phyloP scores from a whole-genome alignment of 768 basidiomycete genomes.

The Pisolithus marmoratus region DNA sequence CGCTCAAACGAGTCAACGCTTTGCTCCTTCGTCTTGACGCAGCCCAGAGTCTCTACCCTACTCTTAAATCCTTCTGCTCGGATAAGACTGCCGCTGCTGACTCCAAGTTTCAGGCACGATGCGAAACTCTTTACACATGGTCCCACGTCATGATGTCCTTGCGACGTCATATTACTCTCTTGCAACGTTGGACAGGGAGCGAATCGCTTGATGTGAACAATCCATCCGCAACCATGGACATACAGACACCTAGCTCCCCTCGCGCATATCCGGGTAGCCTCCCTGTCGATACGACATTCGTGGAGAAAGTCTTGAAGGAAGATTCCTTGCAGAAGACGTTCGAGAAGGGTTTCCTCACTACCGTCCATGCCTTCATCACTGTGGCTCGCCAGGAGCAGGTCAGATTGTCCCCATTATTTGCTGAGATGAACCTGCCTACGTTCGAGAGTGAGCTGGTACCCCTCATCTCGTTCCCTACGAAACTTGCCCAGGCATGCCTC shows the following conservation, averaged over 20 bases:
- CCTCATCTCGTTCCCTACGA: slow-evolving; percentile 94
- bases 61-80: slow-evolving; percentile 67
- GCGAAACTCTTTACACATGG: slow-evolving; percentile 91
- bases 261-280: slow-evolving; percentile 27
- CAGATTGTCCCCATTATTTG: slow-evolving; percentile 67
- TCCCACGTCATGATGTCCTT: slow-evolving; percentile 81
- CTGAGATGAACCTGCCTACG: slow-evolving; percentile 85
- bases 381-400: slow-evolving; percentile 85
- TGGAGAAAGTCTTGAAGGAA: slow-evolving; percentile 91
- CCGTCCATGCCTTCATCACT: slow-evolving; percentile 81
- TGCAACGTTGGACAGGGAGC: slow-evolving; percentile 92
- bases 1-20: slow-evolving; percentile 56
- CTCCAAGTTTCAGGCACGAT: slow-evolving; percentile 66
- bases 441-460: slow-evolving; percentile 87
- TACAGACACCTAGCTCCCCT: slow-evolving; percentile 33
- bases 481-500: slow-evolving; percentile 86
- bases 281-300: slow-evolving; percentile 76
- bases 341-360: slow-evolving; percentile 82
- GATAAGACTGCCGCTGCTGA: slow-evolving; percentile 73
- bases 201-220: slow-evolving; percentile 85
- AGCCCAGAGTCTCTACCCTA: slow-evolving; percentile 84
- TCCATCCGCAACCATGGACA: slow-evolving; percentile 63
- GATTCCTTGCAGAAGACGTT: slow-evolving; percentile 94
- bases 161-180: slow-evolving; percentile 70
- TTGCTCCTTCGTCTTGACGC: slow-evolving; percentile 73